Evolutionary conservation across 345 rosid species (phyloP).

Genomic region (Eucalyptus globulus): DNA sequence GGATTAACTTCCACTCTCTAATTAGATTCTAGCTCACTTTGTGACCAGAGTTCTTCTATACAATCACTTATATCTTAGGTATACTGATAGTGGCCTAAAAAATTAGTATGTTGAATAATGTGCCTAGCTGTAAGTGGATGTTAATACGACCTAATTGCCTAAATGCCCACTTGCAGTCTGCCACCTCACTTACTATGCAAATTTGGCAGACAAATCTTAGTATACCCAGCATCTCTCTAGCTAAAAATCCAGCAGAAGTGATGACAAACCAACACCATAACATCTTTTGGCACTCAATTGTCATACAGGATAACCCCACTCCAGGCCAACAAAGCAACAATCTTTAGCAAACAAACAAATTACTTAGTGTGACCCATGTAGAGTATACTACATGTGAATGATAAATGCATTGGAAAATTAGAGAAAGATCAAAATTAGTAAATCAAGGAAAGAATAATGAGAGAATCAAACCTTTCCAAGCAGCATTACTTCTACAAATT

Average conservation of each 20-base stretch:
- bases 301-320: not conserved
- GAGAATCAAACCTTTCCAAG: conserved; percentile 47
- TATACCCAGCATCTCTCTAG: not conserved
- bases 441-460: not conserved
- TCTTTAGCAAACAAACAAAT: not conserved
- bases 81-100: not conserved
- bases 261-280: not conserved
- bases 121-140: not conserved
- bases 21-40: not conserved
- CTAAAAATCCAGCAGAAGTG: not conserved
- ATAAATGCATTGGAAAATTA: not conserved
- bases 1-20: not conserved
- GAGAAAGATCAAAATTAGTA: not conserved
- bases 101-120: not conserved
- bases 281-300: not conserved
- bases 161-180: not conserved
- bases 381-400: not conserved
- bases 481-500: conserved; percentile 51
- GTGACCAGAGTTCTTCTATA: not conserved
- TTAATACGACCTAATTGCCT: not conserved
- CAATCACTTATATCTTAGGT: not conserved
- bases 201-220: not conserved
- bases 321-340: not conserved
- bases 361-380: not conserved
- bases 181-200: not conserved